Evolutionary conservation across 2,329 filamentous ascomycete genomes (phyloP), one percentile per base, ranked within the genome.

Genomic region (Myriosclerotinia curreyana): DNA sequence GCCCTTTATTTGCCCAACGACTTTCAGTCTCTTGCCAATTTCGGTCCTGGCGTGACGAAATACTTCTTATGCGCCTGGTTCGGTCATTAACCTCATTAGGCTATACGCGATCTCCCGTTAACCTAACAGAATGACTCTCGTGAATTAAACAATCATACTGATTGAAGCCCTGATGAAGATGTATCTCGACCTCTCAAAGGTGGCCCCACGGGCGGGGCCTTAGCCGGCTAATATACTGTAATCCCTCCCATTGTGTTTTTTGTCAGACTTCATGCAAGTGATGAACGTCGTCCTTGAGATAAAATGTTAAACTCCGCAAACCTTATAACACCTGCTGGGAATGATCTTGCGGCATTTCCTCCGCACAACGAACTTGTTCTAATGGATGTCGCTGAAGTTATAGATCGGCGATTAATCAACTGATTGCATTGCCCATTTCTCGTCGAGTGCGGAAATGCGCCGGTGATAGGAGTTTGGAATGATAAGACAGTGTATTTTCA

Each of bases 401-500:
- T 46, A 4, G 20, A 14, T 15, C 8, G 17, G 15, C 28, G 17
- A 38, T n/a, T 8, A n/a, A n/a, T 7, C 15, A 15, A 42, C 40
- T 20, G 3, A 31, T 56, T 28, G 2, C 2, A 46, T 9, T 40
- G 17, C 20, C 17, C 12, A n/a, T 22, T 46, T 46, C 11, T 9
- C 20, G 4, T 17, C 22, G 12, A 56, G 7, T 6, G 7, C 17
- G 40, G 20, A 34, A 22, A 56, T 22, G 11, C 5, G 17, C 25
- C 5, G 40, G 20, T 12, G n/a, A 34, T 56, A 7, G 3, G 7
- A 28, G 15, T 3, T 34, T 44, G 11, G 11, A 34, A 34, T 22
- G 40, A 22, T n/a, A 46, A 56, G 54, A 20, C 38, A n/a, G 20
- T 53, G 54, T 31, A 40, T n/a, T 46, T 56, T 40, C 40, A 56